Conservation (phyloP, 768 basidiomycete genomes). For the Boletus sp. region DNA sequence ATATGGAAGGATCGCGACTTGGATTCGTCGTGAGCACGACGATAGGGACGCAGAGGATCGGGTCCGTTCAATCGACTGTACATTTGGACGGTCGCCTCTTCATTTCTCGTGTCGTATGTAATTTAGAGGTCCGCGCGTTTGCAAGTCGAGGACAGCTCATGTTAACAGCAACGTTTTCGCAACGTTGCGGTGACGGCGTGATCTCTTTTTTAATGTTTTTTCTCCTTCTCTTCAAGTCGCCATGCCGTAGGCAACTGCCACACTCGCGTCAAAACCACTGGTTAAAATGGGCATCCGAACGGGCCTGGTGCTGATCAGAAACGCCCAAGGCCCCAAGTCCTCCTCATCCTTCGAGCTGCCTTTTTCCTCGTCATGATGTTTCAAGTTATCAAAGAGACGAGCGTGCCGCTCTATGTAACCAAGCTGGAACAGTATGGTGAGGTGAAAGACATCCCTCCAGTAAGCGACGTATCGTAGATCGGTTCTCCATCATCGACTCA, state of each 20-base stretch:
- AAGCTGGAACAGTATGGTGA: slow-evolving; percentile 30
- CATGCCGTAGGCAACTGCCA: slow-evolving; percentile 16
- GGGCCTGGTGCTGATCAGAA: not conserved
- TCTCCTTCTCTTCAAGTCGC: slow-evolving; percentile 1
- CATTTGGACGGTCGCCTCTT: too few relatives aligned
- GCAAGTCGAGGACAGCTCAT: slow-evolving; percentile 17
- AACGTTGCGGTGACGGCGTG: slow-evolving; percentile 28
- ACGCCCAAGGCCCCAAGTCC: not conserved
- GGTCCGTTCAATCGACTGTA: not conserved
- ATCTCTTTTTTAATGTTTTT: slow-evolving; percentile 1
- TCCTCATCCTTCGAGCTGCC: not conserved
- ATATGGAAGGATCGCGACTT: not conserved
- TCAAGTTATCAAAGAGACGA: slow-evolving; percentile 21
- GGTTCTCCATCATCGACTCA: not conserved
- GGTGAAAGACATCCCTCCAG: slow-evolving; percentile 29
- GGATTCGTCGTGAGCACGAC: not conserved
- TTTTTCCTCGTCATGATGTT: slow-evolving; percentile 8
- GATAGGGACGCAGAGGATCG: not conserved
- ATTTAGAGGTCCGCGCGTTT: slow-evolving; percentile 8
- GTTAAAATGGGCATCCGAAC: slow-evolving; percentile 13
- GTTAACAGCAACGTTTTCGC: slow-evolving; percentile 30
- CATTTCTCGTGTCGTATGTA: not conserved
- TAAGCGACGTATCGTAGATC: slow-evolving; percentile 12
- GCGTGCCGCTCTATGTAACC: slow-evolving; percentile 22
- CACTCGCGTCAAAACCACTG: not conserved